Conservation (phyloP, 495 filamentous ascomycete species). For the Penicillium roqueforti region DNA sequence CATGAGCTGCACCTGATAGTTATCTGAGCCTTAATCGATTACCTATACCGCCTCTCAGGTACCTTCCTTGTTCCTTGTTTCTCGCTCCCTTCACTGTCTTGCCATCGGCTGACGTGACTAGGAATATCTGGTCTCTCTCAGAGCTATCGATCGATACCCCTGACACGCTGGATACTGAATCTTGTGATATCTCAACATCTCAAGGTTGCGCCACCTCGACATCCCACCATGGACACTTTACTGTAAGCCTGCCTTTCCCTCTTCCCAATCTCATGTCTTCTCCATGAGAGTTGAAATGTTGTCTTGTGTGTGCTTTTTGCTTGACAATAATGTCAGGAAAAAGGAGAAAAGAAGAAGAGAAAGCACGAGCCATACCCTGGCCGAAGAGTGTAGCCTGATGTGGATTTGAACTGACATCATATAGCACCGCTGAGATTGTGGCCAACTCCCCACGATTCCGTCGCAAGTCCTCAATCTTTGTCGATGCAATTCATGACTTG, state of each 20-base stretch:
- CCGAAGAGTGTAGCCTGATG: background rate
- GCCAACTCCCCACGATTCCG: slow-evolving; percentile 79
- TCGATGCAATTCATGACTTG: slow-evolving; percentile 96
- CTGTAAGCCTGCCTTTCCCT: slow-evolving; percentile 53
- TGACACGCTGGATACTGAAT: background rate
- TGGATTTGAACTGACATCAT: slow-evolving; percentile 24
- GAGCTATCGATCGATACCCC: background rate
- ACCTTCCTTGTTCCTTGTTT: slow-evolving; percentile 1
- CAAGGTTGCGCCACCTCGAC: slow-evolving; percentile 1
- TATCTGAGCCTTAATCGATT: slow-evolving; percentile 19
- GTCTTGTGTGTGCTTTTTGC: background rate
- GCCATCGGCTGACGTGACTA: background rate
- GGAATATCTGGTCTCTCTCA: background rate
- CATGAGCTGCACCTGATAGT: slow-evolving; percentile 15
- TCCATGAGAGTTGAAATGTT: background rate
- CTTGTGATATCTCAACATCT: background rate
- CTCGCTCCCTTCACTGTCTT: slow-evolving; percentile 5
- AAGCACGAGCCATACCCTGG: background rate
- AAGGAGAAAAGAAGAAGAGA: too few species aligned
- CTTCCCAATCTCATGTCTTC: background rate
- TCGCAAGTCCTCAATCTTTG: slow-evolving; percentile 87
- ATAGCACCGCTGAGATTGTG: slow-evolving; percentile 73
- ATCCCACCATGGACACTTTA: slow-evolving; percentile 66
- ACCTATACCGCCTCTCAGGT: slow-evolving; percentile 18
- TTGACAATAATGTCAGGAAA: background rate